Evolutionary conservation across 768 basidiomycete genomes (phyloP).

Genomic region (Rhodotorula diobovata): DNA sequence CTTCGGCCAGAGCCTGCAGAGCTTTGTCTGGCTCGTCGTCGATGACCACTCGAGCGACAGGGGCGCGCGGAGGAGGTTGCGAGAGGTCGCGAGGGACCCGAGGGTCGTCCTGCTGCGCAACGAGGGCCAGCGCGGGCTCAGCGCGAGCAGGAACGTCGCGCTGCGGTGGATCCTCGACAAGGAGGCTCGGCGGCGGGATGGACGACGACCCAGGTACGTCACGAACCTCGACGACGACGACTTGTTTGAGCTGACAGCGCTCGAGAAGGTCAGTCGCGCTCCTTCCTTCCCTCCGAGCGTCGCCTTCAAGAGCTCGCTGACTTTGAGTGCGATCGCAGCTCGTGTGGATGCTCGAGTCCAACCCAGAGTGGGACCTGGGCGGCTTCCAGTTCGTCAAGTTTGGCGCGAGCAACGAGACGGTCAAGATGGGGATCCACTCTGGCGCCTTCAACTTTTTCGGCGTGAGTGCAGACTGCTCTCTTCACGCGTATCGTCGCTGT

Average conservation of each 20-base stretch:
- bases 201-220: slow-evolving; percentile 4
- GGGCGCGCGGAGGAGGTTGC: slow-evolving; percentile 5
- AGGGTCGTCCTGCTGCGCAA: slow-evolving; percentile 19
- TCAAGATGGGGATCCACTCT: slow-evolving; percentile 10
- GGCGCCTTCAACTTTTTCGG: slow-evolving; percentile 23
- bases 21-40: slow-evolving; percentile 36
- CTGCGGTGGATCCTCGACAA: slow-evolving; percentile 9
- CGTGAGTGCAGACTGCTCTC: background rate
- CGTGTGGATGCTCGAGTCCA: slow-evolving; percentile 39
- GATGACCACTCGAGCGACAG: slow-evolving; percentile 32
- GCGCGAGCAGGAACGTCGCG: slow-evolving; percentile 19
- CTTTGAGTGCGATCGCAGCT: no score
- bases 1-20: slow-evolving; percentile 31
- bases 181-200: slow-evolving; percentile 8
- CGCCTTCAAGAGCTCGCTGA: no score
- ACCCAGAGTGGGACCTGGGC: slow-evolving; percentile 34
- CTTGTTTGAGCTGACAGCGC: slow-evolving; percentile 35
- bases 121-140: slow-evolving; percentile 7
- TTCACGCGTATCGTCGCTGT: no score
- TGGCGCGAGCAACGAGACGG: slow-evolving; percentile 22
- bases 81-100: slow-evolving; percentile 20
- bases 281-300: no score
- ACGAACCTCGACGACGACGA: slow-evolving; percentile 30
- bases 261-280: slow-evolving; percentile 27
- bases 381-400: slow-evolving; percentile 36